Conservation (phyloP, 139 green algal species). For the Coelastrella sp. region DNA sequence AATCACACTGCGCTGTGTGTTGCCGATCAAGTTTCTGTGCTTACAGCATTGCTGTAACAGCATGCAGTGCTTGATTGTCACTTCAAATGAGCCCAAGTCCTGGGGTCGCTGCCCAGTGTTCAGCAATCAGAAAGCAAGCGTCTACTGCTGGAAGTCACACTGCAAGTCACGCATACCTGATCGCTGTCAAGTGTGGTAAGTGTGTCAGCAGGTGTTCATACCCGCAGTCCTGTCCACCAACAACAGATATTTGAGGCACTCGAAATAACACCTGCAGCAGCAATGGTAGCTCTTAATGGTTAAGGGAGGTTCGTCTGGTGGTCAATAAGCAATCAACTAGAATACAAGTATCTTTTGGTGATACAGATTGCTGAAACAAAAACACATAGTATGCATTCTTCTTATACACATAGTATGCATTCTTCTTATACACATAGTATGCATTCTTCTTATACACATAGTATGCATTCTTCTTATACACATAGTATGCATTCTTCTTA, state of each 20-base stretch:
- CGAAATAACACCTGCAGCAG: not conserved
- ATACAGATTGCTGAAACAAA: no score
- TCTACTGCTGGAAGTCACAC: not conserved
- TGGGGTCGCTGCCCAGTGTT: not conserved
- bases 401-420: no score
- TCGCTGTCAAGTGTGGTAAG: not conserved
- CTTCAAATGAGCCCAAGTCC: not conserved
- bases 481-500: no score
- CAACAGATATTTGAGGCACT: slow-evolving; percentile 5
- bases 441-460: no score
- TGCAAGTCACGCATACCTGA: not conserved
- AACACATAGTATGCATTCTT: no score
- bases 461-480: no score
- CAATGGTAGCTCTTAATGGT: not conserved
- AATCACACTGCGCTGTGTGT: no score
- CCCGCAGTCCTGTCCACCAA: not conserved
- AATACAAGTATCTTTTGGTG: no score
- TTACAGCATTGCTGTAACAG: no score
- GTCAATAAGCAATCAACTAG: not conserved
- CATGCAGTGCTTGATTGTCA: no score
- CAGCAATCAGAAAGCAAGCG: not conserved
- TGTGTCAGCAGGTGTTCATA: slow-evolving; percentile 7
- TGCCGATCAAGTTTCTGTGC: no score
- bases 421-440: no score
- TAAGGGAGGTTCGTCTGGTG: not conserved